Conservation (phyloP, 495 filamentous ascomycete species). For the Baudoinia panamericana region DNA sequence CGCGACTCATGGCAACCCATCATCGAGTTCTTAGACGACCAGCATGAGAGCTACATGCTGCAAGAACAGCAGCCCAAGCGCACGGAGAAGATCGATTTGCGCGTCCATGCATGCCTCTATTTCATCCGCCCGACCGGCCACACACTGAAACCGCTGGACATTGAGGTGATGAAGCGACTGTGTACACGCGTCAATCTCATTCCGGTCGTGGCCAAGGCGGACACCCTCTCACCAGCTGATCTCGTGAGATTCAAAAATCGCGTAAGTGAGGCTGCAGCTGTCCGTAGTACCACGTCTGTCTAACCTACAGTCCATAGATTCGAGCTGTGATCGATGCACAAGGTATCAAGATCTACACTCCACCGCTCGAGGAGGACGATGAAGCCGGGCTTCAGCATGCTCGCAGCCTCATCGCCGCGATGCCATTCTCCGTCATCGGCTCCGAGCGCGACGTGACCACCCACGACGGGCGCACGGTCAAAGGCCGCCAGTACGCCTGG, state of each 20-base stretch:
- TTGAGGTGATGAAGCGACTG: conserved; percentile 98
- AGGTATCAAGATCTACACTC: conserved; percentile 98
- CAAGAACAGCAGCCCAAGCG: conserved; percentile 98
- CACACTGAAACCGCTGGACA: conserved; percentile 95
- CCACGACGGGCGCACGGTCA: conserved; percentile 84
- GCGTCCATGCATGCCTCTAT: conserved; percentile 96
- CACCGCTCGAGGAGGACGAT: conserved; percentile 93
- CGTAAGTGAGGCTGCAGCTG: conserved; percentile 37
- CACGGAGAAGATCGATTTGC: conserved; percentile 96
- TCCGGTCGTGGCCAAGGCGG: conserved; percentile 94
- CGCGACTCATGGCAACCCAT: conserved; percentile 99
- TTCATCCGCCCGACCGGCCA: conserved; percentile 98
- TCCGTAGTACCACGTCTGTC: not conserved
- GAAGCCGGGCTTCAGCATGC: conserved; percentile 90
- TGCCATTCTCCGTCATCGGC: conserved; percentile 98
- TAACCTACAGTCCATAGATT: conserved; percentile 43
- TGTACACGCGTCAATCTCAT: conserved; percentile 97
- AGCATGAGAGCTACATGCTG: conserved; percentile 99
- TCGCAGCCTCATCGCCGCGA: conserved; percentile 81
- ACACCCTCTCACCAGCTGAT: conserved; percentile 87
- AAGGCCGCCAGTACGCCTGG: conserved; percentile 98
- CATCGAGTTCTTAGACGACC: conserved; percentile 98
- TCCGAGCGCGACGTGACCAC: conserved; percentile 99
- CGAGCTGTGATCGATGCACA: conserved; percentile 92
- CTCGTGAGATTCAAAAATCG: conserved; percentile 84